phyloP scores from a whole-genome alignment of 2,329 filamentous ascomycete species.

The Colletotrichum sp. region DNA sequence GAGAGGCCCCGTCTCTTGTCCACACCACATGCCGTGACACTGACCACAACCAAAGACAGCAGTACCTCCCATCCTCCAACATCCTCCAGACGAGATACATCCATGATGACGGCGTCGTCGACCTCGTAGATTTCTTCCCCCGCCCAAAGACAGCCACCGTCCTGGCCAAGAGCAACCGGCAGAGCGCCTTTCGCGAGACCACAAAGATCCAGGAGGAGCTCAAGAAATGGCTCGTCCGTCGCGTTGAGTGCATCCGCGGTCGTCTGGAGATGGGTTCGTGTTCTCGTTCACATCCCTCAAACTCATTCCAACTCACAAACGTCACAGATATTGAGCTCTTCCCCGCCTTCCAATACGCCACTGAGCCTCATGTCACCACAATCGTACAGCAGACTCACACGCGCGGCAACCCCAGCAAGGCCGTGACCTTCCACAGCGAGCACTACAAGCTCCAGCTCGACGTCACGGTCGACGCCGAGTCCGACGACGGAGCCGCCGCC shows the following conservation, averaged over 20 bases:
- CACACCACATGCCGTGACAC: not conserved
- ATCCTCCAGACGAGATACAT: conserved; percentile 81
- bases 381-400: conserved; percentile 51
- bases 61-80: conserved; percentile 77
- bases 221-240: conserved; percentile 73
- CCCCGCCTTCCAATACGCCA: conserved; percentile 75
- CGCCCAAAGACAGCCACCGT: conserved; percentile 66
- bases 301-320: not conserved
- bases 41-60: conserved; percentile 48
- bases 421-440: conserved; percentile 66
- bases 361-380: conserved; percentile 64
- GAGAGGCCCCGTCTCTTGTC: not conserved
- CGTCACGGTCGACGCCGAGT: conserved; percentile 65
- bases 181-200: conserved; percentile 59
- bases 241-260: conserved; percentile 76
- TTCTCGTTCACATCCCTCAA: not conserved
- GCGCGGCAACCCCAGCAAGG: conserved; percentile 55
- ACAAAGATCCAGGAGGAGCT: conserved; percentile 63
- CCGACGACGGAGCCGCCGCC: conserved; percentile 53
- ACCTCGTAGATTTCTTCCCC: conserved; percentile 78
- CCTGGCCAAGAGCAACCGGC: conserved; percentile 48
- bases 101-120: conserved; percentile 75
- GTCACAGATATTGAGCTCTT: conserved; percentile 69
- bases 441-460: conserved; percentile 69
- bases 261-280: conserved; percentile 62